A percentile compares a stretch with the other conserved stretches of the same genome.
Evolutionary conservation across 179 eudicot genomes (phyloP).

Genomic region (Silene coronaria): DNA sequence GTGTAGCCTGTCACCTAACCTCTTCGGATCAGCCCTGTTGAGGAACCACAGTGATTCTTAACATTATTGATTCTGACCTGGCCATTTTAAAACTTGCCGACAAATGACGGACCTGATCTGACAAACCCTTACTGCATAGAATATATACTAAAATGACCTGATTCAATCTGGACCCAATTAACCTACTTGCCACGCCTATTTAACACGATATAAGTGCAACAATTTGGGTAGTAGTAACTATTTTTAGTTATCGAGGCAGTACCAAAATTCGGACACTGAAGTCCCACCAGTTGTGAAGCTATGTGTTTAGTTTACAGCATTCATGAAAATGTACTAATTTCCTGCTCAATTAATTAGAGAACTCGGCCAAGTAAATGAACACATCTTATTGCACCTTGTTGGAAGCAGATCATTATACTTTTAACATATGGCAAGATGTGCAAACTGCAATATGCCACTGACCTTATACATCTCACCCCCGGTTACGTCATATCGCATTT

Average conservation of each 20-base stretch:
- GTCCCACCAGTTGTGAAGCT: constrained; percentile 92
- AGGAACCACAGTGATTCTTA: not conserved
- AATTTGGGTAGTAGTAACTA: not conserved
- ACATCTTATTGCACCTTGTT: not conserved
- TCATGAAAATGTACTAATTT: constrained; percentile 80
- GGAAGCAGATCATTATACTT: not conserved
- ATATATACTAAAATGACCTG: not conserved
- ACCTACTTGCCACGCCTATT: not conserved
- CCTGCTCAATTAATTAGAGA: constrained; percentile 38
- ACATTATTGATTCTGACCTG: too few relatives aligned
- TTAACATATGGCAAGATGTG: too few relatives aligned
- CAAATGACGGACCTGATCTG: too few relatives aligned
- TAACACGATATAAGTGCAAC: not conserved
- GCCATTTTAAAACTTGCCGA: too few relatives aligned
- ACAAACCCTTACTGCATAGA: not conserved
- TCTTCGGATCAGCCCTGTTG: constrained; percentile 71
- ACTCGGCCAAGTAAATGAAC: not conserved
- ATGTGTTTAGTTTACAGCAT: constrained; percentile 73
- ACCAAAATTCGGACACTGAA: constrained; percentile 74
- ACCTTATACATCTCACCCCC: constrained; percentile 91
- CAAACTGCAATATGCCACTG: not conserved
- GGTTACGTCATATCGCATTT: constrained; percentile 89
- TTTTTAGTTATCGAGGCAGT: not conserved
- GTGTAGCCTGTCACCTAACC: constrained; percentile 52
- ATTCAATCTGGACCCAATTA: too few relatives aligned